Base-by-base conservation (phyloP, 2,329 filamentous ascomycete genomes). In the Aspergillus sclerotialis region DNA sequence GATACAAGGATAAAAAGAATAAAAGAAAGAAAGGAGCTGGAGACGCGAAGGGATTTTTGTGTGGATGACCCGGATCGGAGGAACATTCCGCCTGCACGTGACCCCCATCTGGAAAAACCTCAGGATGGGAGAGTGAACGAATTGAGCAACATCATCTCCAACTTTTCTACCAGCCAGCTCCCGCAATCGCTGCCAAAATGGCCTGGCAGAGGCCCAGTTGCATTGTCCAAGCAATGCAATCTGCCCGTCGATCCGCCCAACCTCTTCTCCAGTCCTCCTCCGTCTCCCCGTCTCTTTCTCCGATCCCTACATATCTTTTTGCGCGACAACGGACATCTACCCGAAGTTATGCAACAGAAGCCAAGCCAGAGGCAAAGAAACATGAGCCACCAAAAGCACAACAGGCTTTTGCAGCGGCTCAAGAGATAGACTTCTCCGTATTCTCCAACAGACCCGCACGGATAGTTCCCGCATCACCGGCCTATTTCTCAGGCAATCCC, bases 401-500 rank as follows among this genome's bases (percentile, higher is more conserved):
- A 17, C 28, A 28, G 13, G 16, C 32, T 10, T 18, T 36, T 28
- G 9, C 35, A 23, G 54, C 60, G 19, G 55, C 58, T 17, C 51
- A 56, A 11, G 49, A 58, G 35, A 56, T 63, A 35, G 44, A 67
- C 39, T 55, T 60, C 37, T 32, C 37, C 12, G 36, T 46, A 21
- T 50, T 51, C 40, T 39, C 14, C 28, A 44, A 63, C 17, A 45
- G 51, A 16, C 73, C 77, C 45, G 80, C 84, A 34, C 85, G 92
- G 45, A 70, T 93, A 14, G 69, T 95, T 23, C 92, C 92, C 13
- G 73, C 75, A 16, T 94, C 89, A 23, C 81, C 86, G 3, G 92
- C 90, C n/a, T 98, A 98, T 67, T 98, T 96, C 69, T 89, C 87
- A 33, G 82, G 82, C 33, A 82, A 82, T 41, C 84, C 89, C 2